These are phyloP conservation scores for Alternaria dauci DNA, from an alignment of 2,329 filamentous ascomycete species.

Conservation along the genomic window DNA sequence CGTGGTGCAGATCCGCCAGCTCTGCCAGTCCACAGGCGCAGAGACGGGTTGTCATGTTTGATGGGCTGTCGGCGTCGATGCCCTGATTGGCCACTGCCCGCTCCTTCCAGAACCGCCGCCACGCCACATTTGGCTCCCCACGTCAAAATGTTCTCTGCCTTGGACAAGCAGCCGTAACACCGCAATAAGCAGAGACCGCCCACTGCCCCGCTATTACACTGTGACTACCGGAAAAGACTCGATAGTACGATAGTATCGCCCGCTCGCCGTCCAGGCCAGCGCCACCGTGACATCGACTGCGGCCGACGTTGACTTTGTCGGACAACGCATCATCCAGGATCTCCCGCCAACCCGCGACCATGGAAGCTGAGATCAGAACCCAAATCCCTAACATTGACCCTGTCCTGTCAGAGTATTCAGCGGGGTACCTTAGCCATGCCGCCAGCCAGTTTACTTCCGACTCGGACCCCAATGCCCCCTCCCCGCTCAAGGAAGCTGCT, in stretches of 20 bases:
- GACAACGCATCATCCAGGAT: slow-evolving; percentile 26
- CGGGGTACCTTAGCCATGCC: slow-evolving; percentile 93
- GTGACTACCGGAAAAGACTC: slow-evolving; percentile 7
- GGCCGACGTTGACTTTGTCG: slow-evolving; percentile 25
- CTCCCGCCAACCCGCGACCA: slow-evolving; percentile 53
- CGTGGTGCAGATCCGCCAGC: slow-evolving; percentile 31
- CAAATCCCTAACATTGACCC: slow-evolving; percentile 88
- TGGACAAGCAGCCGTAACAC: slow-evolving; percentile 33
- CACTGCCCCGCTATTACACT: slow-evolving; percentile 28
- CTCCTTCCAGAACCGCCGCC: slow-evolving; percentile 28
- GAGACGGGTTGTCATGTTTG: slow-evolving; percentile 18
- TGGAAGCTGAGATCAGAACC: slow-evolving; percentile 88
- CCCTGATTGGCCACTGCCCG: slow-evolving; percentile 32
- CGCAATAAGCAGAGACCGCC: slow-evolving; percentile 30
- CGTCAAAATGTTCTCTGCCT: slow-evolving; percentile 29
- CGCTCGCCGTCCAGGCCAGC: slow-evolving; percentile 27
- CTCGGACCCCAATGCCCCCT: slow-evolving; percentile 70
- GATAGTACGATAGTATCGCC: slow-evolving; percentile 13
- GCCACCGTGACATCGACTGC: slow-evolving; percentile 29
- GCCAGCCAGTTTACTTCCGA: slow-evolving; percentile 83
- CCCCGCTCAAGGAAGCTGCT: slow-evolving; percentile 85
- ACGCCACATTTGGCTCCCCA: slow-evolving; percentile 30
- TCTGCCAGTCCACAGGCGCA: slow-evolving; percentile 15
- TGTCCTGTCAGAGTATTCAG: slow-evolving; percentile 88
- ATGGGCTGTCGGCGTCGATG: slow-evolving; percentile 6